Percentiles rank a stretch among this genome's conserved stretches.
Evolutionary conservation across 306 rosid genomes (phyloP).

Genomic region (Carpinus fangiana): DNA sequence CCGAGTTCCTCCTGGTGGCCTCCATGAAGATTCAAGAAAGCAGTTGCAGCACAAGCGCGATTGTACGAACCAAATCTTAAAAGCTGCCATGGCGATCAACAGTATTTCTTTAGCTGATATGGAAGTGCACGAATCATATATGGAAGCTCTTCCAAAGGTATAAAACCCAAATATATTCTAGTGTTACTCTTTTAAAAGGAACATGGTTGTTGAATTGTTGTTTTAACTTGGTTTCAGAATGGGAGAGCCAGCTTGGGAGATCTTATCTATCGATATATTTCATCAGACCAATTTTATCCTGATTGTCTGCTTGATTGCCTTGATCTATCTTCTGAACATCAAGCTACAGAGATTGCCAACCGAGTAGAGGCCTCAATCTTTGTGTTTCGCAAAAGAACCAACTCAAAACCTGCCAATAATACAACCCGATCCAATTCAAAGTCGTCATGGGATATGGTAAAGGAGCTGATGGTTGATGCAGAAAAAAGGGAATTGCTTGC

Average conservation of each 20-base stretch:
- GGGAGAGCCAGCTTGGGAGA: constrained; percentile 85
- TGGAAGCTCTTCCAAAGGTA: constrained; percentile 93
- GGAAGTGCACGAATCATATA: constrained; percentile 80
- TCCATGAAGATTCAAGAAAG: constrained; percentile 64
- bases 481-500: constrained; percentile 88
- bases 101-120: constrained; percentile 75
- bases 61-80: constrained; percentile 79
- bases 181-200: not conserved
- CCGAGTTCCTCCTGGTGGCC: constrained; percentile 83
- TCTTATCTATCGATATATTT: constrained; percentile 78
- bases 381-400: constrained; percentile 66
- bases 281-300: constrained; percentile 81
- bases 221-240: constrained; percentile 59
- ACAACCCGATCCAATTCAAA: constrained; percentile 56
- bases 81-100: constrained; percentile 93
- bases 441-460: constrained; percentile 97
- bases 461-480: constrained; percentile 82
- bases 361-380: constrained; percentile 79
- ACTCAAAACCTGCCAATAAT: constrained; percentile 47
- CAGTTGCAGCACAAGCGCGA: constrained; percentile 88
- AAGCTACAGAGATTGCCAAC: constrained; percentile 86
- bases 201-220: constrained; percentile 10
- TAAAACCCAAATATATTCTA: not conserved
- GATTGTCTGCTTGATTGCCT: constrained; percentile 87
- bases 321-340: constrained; percentile 90